Base-by-base conservation (phyloP, 1,284 basidiomycete genomes). In the Ustilago vetiveriae region DNA sequence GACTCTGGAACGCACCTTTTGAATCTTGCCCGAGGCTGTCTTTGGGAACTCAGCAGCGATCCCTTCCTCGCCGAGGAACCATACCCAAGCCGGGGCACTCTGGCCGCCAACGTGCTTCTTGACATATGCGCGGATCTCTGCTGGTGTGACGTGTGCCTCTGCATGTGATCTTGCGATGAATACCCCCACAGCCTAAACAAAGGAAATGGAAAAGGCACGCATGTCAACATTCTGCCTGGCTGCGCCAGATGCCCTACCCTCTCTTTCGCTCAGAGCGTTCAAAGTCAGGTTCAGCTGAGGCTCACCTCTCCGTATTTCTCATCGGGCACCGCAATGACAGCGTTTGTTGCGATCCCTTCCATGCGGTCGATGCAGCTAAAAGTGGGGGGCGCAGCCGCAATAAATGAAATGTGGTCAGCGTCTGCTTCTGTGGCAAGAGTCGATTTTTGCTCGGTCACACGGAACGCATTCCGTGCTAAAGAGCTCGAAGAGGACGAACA, bases 21-120 rank as follows among this genome's bases (percentile, higher is more conserved):
- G 87, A 33, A 94, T 88, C 82, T 94, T 94, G 38, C 92, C 92
- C 71, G 91, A 92, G 17, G 89, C 90, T 6, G 91, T 94, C 84
- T 91, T 92, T 1, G 92, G 92, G 11, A 92, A 81, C 65, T 90
- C 89, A 21, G 82, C 80, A 8, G 84, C 83, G 6, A 83, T 82
- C 5, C 86, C 87, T 23, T 89, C 87, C 73, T 90, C 88, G 17
- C 88, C 88, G 0, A 90, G 72, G 65, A 92, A 91, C 90, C 91
- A 93, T 2, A 92, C 87, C 89, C 90, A 92, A 5, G 85, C 84
- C 0, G 91, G 91, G 1, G 89, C 87, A 38, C 57, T 64, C 44
- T 76, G 76, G 29, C 59, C 63, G 11, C 65, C 62, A 21, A 78
- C 52, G 10, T 72, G 60, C 35, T 67, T 50, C 41, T 71, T 72